Evolutionary conservation across 768 basidiomycete genomes (phyloP), one percentile per base, ranked within the genome.

Genomic region (Russula sp.): DNA sequence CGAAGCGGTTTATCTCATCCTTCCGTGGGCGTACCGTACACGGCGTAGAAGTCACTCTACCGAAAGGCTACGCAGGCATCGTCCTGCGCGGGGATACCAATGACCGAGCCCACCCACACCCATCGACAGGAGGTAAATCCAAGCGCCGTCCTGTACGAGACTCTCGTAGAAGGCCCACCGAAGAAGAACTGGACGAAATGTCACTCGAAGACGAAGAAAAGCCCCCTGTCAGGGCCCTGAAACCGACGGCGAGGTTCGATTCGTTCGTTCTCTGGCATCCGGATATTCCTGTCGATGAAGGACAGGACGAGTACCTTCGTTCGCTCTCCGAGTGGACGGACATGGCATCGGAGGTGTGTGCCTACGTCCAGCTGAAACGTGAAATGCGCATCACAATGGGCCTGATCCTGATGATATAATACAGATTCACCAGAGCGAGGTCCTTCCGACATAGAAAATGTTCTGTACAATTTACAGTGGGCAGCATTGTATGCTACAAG

Each of bases 11-110:
- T 51, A 71, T 81, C 0, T 85, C 91, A 13, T 76, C 88, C 0
- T 94, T 93, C 74, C 80, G 92, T 3, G 92, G 92, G 13, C 77
- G 92, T n/a, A 79, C 77, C 14, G 78, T 94, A 46, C 87, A 89
- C 50, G 90, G 92, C 0, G 73, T 87, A 22, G 77, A 79, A 18
- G 77, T 90, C 1, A 74, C 77, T 22, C 67, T 92, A 0, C 91
- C 90, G 1, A 70, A 74, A 7, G 90, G 90, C 0, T 93, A 90
- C 70, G 70, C 76, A 0, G 92, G 92, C 7, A 68, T 92, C 13
- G 79, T 92, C 2, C 74, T 94, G 7, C 76, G 75, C 34, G 71
- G 75, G 14, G 70, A 66, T n/a, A 73, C 70, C 26, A 66, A 50
- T 22, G 42, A 57, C 16, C 55, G 58, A 54, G 64, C 62, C 11